Conservation (phyloP, 2,329 filamentous ascomycete genomes). For the Myriosclerotinia scirpicola region DNA sequence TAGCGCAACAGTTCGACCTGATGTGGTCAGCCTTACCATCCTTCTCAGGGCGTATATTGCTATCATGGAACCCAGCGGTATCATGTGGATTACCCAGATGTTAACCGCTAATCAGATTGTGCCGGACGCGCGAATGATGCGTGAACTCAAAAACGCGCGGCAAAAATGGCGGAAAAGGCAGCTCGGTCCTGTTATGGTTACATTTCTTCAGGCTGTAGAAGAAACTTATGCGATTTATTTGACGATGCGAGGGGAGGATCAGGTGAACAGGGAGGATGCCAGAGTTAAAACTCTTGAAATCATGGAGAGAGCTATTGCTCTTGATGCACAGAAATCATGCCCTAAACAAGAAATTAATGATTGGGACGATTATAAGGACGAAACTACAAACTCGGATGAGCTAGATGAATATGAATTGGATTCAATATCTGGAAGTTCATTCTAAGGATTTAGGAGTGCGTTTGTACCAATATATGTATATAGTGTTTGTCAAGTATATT, state of each 20-base stretch:
- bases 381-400: neutral
- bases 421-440: neutral
- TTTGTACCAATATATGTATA: constrained; percentile 1
- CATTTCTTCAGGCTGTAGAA: constrained; percentile 26
- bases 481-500: neutral
- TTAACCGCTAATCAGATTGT: constrained; percentile 31
- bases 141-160: constrained; percentile 27
- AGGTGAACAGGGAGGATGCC: constrained; percentile 24
- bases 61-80: constrained; percentile 31
- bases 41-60: constrained; percentile 37
- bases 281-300: constrained; percentile 33
- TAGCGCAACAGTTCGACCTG: constrained; percentile 22
- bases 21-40: constrained; percentile 34
- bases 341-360: neutral
- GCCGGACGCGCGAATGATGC: constrained; percentile 33
- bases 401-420: neutral
- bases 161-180: neutral
- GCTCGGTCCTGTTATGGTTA: neutral
- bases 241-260: constrained; percentile 25
- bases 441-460: neutral
- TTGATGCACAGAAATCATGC: constrained; percentile 23
- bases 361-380: neutral
- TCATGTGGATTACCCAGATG: constrained; percentile 35
- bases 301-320: constrained; percentile 34
- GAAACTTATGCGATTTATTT: constrained; percentile 24